Conservation (phyloP, 257 asterid species). For the Rehmannia glutinosa region DNA sequence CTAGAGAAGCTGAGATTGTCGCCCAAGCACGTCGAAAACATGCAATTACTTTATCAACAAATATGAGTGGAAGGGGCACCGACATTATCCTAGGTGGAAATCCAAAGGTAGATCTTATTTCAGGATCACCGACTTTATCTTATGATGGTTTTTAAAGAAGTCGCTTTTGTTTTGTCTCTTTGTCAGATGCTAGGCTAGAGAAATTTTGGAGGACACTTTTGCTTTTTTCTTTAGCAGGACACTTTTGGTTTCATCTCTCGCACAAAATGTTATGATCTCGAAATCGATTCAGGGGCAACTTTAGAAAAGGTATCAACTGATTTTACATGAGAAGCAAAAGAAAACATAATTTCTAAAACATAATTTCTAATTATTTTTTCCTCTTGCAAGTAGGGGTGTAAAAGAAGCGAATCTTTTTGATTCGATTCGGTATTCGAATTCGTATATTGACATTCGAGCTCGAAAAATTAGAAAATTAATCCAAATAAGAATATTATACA, state of each 20-base stretch:
- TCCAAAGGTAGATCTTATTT: conserved; percentile 65
- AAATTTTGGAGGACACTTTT: conserved; percentile 74
- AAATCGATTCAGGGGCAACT: conserved; percentile 50
- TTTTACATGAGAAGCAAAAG: conserved; percentile 10
- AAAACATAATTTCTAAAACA: neutral
- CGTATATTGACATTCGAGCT: too few relatives aligned
- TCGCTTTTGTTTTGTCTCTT: conserved; percentile 9
- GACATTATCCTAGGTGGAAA: conserved; percentile 99
- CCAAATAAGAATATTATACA: too few relatives aligned
- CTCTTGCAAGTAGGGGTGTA: too few relatives aligned
- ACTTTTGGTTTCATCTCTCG: conserved; percentile 69
- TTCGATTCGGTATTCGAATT: too few relatives aligned
- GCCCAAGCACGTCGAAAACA: conserved; percentile 97
- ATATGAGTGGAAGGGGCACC: conserved; percentile 99
- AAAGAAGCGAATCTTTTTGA: too few relatives aligned
- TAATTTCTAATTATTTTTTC: too few relatives aligned
- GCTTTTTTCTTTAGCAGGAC: too few relatives aligned
- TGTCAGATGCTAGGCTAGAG: conserved; percentile 91
- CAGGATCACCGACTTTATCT: neutral
- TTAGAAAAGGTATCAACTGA: conserved; percentile 55
- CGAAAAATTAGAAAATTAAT: too few relatives aligned
- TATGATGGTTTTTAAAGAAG: neutral
- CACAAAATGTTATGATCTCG: conserved; percentile 53
- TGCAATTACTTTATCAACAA: conserved; percentile 94
- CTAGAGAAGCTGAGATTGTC: conserved; percentile 94